Evolutionary conservation across 805 yeast genomes (phyloP).

Genomic region (Saturnispora ahearnii): DNA sequence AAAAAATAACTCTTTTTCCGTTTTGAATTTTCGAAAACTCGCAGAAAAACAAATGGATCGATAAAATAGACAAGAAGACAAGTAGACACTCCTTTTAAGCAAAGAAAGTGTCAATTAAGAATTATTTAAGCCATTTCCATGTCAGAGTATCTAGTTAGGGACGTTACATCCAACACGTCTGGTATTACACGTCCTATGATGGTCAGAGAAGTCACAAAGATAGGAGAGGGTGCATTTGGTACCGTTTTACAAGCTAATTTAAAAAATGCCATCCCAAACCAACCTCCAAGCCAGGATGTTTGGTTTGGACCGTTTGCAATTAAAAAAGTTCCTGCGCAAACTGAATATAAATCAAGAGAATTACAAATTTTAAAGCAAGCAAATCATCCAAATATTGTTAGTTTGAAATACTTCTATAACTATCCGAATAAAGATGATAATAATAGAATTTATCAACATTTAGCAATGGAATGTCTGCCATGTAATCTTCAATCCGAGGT

Average conservation of each 20-base stretch:
- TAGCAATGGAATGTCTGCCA: slow-evolving; percentile 85
- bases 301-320: slow-evolving; percentile 82
- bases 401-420: slow-evolving; percentile 61
- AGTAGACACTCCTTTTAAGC: not conserved
- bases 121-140: not conserved
- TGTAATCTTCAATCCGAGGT: slow-evolving; percentile 70
- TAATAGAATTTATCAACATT: slow-evolving; percentile 61
- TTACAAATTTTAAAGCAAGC: slow-evolving; percentile 67
- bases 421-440: slow-evolving; percentile 51
- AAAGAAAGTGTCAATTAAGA: not conserved
- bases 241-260: slow-evolving; percentile 69
- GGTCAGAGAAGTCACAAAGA: slow-evolving; percentile 60
- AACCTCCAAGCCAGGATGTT: slow-evolving; percentile 14
- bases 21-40: not conserved
- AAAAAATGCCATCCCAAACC: slow-evolving; percentile 18
- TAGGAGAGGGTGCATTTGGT: slow-evolving; percentile 85
- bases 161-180: slow-evolving; percentile 54
- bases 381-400: slow-evolving; percentile 71
- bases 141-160: slow-evolving; percentile 40
- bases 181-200: slow-evolving; percentile 51
- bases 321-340: slow-evolving; percentile 78
- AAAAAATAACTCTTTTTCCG: not conserved
- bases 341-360: slow-evolving; percentile 78
- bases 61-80: not conserved
- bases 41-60: not conserved